Evolutionary conservation across 352 stramenopile species (phyloP), one percentile per base, ranked within the genome.

Genomic region (Blastocystis sp.): DNA sequence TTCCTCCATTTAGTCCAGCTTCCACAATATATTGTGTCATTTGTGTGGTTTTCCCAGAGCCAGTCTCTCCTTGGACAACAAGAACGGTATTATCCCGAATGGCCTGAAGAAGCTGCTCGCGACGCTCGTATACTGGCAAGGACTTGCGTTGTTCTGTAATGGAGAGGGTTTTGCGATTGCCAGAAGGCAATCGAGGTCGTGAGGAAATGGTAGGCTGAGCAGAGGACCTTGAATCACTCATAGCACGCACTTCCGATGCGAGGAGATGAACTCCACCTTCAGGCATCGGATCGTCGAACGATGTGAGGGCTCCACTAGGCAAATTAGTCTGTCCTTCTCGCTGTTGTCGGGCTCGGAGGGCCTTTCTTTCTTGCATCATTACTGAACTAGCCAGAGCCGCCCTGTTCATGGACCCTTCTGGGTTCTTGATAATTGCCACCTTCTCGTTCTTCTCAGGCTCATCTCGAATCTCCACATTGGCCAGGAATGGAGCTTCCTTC

Each of bases 1-100:
- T 92, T 4, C 91, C 94, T 35, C 93, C 94, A n/a, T 94, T 95
- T 0, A 98, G 90, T 0, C 95, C 96, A 90, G 97, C 94, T 90
- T 99, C 96, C 16, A 93, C 94, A 92, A 99, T 96, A 89, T 99
- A 99, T 89, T 99, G 97, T 2, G 96, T 98, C 94, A 98, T 98
- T 89, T 99, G 96, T 2, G 96, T 99, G 3, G 96, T 98, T 89
- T 99, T 99, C 49, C 96, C 96, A 0, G 91, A 96, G 1, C 97
- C 97, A 0, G 96, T 99, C 88, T 99, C 97, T 65, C 97, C 97
- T 78, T 99, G 98, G 4, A 99, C 96, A 0, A 99, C 95, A 6
- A 99, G 90, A 1, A 98, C 91, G 88, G 98, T 94, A 90, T 98
- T 98, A 37, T 96, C 91, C 0, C 90, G 90, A 46, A 98, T 97